Percentiles rank a stretch among this genome's conserved stretches.
phyloP scores from a whole-genome alignment of 2,329 filamentous ascomycete species.

The Hypoxylon sp. region DNA sequence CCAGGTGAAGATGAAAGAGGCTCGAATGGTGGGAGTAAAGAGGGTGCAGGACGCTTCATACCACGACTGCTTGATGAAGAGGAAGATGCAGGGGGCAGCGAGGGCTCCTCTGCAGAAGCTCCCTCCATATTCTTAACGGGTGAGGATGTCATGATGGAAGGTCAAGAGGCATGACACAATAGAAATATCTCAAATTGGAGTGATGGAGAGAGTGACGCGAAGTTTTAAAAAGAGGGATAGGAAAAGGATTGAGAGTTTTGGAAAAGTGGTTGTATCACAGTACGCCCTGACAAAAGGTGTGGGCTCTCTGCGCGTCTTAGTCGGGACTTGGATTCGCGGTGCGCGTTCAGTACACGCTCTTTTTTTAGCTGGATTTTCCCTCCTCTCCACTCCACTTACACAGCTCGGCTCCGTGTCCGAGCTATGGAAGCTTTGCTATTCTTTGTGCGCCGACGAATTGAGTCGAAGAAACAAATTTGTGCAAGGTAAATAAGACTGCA shows the following conservation, averaged over 20 bases:
- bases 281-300: constrained; percentile 40
- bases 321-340: constrained; percentile 45
- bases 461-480: not conserved
- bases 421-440: constrained; percentile 1
- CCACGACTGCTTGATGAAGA: constrained; percentile 55
- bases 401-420: constrained; percentile 35
- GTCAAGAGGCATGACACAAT: constrained; percentile 46
- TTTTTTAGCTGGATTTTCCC: constrained; percentile 37
- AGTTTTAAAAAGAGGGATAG: constrained; percentile 45
- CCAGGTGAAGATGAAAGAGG: constrained; percentile 82
- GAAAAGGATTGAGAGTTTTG: constrained; percentile 31
- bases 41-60: constrained; percentile 73
- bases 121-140: constrained; percentile 48
- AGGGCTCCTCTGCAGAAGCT: constrained; percentile 54
- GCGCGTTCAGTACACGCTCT: constrained; percentile 44
- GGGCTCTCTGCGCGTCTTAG: constrained; percentile 45
- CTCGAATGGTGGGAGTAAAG: constrained; percentile 83
- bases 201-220: constrained; percentile 22
- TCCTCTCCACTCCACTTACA: constrained; percentile 37
- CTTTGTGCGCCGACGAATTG: constrained; percentile 13
- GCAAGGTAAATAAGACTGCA: constrained; percentile 17
- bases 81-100: constrained; percentile 51
- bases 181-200: constrained; percentile 25
- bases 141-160: constrained; percentile 49
- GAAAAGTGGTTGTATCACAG: constrained; percentile 42